Evolutionary conservation across 768 basidiomycete genomes (phyloP).

Genomic region (Leccinum incarnatum): DNA sequence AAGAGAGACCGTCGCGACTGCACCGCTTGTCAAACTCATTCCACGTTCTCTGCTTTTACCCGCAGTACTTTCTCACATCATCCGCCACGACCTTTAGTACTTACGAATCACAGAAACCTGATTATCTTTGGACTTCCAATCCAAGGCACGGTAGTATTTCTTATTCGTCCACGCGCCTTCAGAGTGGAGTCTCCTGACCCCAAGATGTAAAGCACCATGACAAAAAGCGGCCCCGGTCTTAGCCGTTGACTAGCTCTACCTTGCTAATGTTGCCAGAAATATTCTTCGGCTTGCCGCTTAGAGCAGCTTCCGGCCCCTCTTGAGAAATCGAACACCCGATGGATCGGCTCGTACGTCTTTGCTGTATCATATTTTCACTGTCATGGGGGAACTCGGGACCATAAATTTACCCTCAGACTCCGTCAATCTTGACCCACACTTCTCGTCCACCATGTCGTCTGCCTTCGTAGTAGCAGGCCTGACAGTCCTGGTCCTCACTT

Average conservation of each 20-base stretch:
- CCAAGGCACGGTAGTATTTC: neutral
- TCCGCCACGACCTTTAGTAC: neutral
- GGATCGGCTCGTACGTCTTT: neutral
- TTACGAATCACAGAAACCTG: no score
- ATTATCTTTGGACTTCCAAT: neutral
- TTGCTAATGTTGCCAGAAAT: neutral
- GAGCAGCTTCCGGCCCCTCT: neutral
- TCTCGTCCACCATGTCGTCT: slow-evolving; percentile 12
- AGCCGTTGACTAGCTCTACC: neutral
- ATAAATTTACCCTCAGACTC: slow-evolving; percentile 3
- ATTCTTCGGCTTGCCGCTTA: neutral
- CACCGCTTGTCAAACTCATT: neutral
- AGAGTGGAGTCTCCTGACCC: neutral
- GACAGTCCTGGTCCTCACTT: slow-evolving; percentile 8
- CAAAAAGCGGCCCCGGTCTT: neutral
- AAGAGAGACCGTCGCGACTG: slow-evolving; percentile 2
- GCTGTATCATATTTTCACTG: neutral
- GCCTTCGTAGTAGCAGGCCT: slow-evolving; percentile 1
- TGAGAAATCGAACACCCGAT: slow-evolving; percentile 3
- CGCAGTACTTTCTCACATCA: neutral
- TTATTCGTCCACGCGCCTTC: neutral
- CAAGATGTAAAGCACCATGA: neutral
- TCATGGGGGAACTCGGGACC: slow-evolving; percentile 3
- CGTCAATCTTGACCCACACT: neutral
- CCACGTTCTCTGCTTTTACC: neutral